Conservation (phyloP, 2,329 filamentous ascomycete species). For the Calonectria leucothoes region DNA sequence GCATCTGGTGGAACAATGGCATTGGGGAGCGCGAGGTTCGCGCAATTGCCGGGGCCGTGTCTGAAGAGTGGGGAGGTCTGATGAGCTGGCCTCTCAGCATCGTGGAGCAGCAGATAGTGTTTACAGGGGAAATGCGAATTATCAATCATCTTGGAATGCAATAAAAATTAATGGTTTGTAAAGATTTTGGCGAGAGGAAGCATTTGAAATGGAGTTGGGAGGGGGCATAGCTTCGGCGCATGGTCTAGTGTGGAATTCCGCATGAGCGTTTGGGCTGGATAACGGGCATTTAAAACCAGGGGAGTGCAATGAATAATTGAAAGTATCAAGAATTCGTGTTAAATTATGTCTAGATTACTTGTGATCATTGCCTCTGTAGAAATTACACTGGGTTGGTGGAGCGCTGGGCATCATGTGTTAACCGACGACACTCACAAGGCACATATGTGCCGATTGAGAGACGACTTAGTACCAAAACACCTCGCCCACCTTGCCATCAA, state of each 20-base stretch:
- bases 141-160: background rate
- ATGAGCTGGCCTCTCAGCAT: constrained; percentile 21
- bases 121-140: background rate
- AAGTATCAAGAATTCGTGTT: fast-evolving
- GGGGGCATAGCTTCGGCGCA: background rate
- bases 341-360: background rate
- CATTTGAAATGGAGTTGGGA: background rate
- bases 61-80: constrained; percentile 6
- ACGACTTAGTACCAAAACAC: constrained; percentile 13
- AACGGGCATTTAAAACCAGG: background rate
- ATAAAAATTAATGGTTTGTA: background rate
- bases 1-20: constrained; percentile 13
- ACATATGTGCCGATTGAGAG: background rate
- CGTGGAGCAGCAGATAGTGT: constrained; percentile 18
- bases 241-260: background rate
- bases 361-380: background rate
- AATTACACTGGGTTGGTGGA: background rate
- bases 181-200: background rate
- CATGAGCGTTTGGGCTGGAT: background rate
- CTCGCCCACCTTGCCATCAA: constrained; percentile 21
- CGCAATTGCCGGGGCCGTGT: constrained; percentile 1
- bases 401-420: background rate
- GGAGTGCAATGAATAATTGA: background rate
- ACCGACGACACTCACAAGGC: background rate
- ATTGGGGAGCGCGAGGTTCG: constrained; percentile 6